These are phyloP conservation scores for Fragaria nilgerrensis DNA, from an alignment of 306 rosid species.

Conservation along the genomic window DNA sequence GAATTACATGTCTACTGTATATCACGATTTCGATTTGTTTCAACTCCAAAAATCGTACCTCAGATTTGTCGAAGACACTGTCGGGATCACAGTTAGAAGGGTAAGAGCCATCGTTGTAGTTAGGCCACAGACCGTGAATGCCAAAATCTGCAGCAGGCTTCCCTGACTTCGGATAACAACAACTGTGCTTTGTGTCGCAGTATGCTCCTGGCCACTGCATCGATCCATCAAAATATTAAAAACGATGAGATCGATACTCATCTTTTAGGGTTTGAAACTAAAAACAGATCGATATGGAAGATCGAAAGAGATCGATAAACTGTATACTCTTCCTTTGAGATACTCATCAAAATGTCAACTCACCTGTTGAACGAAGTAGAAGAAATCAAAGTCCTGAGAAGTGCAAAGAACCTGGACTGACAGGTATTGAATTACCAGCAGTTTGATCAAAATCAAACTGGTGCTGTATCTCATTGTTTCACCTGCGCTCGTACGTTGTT, in stretches of 20 bases:
- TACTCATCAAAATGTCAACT: background rate
- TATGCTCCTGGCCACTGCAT: slow-evolving; percentile 91
- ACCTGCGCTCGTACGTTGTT: background rate
- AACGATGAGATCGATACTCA: background rate
- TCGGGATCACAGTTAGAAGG: slow-evolving; percentile 70
- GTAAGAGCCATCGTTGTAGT: slow-evolving; percentile 55
- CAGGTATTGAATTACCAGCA: slow-evolving; percentile 19
- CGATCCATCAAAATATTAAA: background rate
- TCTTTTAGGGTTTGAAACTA: background rate
- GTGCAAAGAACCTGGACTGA: slow-evolving; percentile 8
- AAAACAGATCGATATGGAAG: background rate
- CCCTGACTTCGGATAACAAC: slow-evolving; percentile 78
- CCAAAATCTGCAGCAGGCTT: slow-evolving; percentile 72
- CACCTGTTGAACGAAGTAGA: slow-evolving; percentile 39
- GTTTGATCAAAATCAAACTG: slow-evolving; percentile 18
- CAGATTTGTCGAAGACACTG: slow-evolving; percentile 43
- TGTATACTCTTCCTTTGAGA: too few species aligned
- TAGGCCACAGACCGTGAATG: slow-evolving; percentile 89
- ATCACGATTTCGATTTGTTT: too few species aligned
- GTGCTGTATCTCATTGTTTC: slow-evolving; percentile 13
- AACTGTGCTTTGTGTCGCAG: slow-evolving; percentile 60
- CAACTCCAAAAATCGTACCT: slow-evolving; percentile 26
- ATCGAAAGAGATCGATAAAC: background rate
- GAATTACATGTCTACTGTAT: too few species aligned
- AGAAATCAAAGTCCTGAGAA: slow-evolving; percentile 36